Conservation (phyloP, 2,329 filamentous ascomycete genomes). For the Apiospora pterosperma region DNA sequence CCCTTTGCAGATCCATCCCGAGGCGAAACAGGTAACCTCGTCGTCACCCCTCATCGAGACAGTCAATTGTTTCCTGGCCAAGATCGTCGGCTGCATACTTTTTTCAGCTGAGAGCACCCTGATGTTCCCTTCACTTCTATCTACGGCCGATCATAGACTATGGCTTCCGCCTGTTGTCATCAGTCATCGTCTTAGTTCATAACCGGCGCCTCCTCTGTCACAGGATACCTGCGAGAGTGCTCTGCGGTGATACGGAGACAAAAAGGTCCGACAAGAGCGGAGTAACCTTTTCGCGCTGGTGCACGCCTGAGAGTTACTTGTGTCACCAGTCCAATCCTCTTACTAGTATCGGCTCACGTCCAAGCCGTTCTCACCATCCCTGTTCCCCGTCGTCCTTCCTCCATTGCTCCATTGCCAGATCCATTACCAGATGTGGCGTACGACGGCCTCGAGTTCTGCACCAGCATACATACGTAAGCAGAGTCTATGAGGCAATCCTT, state of each 20-base stretch:
- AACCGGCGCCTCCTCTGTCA: too few species aligned
- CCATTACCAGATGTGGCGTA: too few species aligned
- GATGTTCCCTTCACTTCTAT: too few species aligned
- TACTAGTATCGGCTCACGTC: background rate
- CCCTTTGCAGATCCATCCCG: background rate
- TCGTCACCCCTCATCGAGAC: background rate
- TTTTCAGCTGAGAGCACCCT: too few species aligned
- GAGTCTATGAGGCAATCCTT: too few species aligned
- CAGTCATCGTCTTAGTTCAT: too few species aligned
- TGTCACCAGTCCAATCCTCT: background rate
- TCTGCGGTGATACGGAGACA: background rate
- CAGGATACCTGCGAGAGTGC: background rate
- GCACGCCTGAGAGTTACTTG: background rate
- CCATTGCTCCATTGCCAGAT: background rate
- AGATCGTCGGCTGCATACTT: too few species aligned
- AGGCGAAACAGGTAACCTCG: background rate
- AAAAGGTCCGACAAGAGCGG: too few species aligned
- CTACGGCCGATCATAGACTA: too few species aligned
- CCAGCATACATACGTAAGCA: too few species aligned
- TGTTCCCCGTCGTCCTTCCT: conserved; percentile 4
- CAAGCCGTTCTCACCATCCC: conserved; percentile 8
- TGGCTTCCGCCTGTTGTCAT: too few species aligned
- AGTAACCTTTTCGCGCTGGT: background rate
- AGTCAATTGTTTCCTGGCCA: background rate
- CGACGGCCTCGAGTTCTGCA: too few species aligned